Conservation (phyloP, 2,329 filamentous ascomycete species). For the Alternaria angustiovoidea region DNA sequence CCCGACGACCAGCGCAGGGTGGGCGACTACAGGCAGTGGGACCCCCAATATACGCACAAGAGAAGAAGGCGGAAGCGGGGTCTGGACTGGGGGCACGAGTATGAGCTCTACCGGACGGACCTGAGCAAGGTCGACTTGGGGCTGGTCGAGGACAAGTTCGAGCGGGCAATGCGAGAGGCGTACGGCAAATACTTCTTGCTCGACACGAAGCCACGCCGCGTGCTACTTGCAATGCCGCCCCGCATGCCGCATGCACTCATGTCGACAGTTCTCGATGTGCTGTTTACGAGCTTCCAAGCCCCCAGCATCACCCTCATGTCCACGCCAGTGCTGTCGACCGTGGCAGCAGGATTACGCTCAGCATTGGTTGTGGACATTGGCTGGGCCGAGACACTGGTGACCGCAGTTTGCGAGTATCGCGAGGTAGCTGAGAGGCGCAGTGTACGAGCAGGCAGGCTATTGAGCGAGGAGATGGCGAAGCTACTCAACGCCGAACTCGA, state of each 20-base stretch:
- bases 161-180: slow-evolving; percentile 79
- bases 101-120: slow-evolving; percentile 82
- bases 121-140: slow-evolving; percentile 76
- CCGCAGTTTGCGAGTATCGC: slow-evolving; percentile 88
- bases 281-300: slow-evolving; percentile 83
- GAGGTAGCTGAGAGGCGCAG: slow-evolving; percentile 77
- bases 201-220: slow-evolving; percentile 77
- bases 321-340: slow-evolving; percentile 74
- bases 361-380: slow-evolving; percentile 88
- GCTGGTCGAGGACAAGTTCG: slow-evolving; percentile 85
- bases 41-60: slow-evolving; percentile 60
- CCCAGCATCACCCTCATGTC: slow-evolving; percentile 84
- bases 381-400: slow-evolving; percentile 89
- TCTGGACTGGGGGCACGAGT: slow-evolving; percentile 67
- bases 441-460: slow-evolving; percentile 74
- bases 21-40: slow-evolving; percentile 82
- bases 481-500: slow-evolving; percentile 62
- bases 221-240: slow-evolving; percentile 79
- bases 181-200: slow-evolving; percentile 78
- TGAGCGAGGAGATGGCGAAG: slow-evolving; percentile 74
- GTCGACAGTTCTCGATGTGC: slow-evolving; percentile 75
- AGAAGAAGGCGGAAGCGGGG: slow-evolving; percentile 59
- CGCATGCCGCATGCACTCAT: slow-evolving; percentile 79
- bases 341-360: slow-evolving; percentile 85
- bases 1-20: slow-evolving; percentile 78